A percentile compares a stretch with the other conserved stretches of the same genome.
Conservation (phyloP, 73 alveolate genomes). For the Tetrahymena thermophila region DNA sequence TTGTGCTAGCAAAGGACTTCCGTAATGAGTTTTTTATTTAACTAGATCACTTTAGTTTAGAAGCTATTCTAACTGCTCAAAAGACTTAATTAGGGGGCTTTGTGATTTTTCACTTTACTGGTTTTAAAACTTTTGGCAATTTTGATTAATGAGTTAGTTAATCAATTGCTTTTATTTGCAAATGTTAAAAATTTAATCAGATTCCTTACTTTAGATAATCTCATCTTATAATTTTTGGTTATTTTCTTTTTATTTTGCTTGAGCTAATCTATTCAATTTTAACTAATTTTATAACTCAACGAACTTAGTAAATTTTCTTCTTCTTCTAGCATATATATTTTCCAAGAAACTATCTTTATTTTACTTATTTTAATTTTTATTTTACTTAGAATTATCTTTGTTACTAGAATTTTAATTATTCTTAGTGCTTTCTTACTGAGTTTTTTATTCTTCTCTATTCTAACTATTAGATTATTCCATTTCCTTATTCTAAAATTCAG, state of each 20-base stretch:
- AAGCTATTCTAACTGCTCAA: not conserved
- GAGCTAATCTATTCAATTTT: not conserved
- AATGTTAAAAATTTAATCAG: not conserved
- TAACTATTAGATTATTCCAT: not conserved
- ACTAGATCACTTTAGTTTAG: not conserved
- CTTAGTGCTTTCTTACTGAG: not conserved
- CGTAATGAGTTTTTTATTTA: not conserved
- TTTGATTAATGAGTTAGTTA: not conserved
- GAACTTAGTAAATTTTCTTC: not conserved
- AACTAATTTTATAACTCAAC: not conserved
- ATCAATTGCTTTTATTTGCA: not conserved
- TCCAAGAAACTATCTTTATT: not conserved
- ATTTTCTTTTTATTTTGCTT: not conserved
- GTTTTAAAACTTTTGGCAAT: not conserved
- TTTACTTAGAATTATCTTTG: not conserved
- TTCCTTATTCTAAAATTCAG: not conserved
- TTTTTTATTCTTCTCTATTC: not conserved
- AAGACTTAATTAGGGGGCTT: not conserved
- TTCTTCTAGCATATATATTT: not conserved
- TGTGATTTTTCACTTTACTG: not conserved
- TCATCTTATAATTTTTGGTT: not conserved
- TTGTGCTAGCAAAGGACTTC: not conserved
- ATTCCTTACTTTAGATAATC: not conserved
- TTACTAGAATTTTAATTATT: too few species aligned
- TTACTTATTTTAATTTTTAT: not conserved